phyloP scores from a whole-genome alignment of 148 eudicot species.

The Nepenthes gracilis region DNA sequence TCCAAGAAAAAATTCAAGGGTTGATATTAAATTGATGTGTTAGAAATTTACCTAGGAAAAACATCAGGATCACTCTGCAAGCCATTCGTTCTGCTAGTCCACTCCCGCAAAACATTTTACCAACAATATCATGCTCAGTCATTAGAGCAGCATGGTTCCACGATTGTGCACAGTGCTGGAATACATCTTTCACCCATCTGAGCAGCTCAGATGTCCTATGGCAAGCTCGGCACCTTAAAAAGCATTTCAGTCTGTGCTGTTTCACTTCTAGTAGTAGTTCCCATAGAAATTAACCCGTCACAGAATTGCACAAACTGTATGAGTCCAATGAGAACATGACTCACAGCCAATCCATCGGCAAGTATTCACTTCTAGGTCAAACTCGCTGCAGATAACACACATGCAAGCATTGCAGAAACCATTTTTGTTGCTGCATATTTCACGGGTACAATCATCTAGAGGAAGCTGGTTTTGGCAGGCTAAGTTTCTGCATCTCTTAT shows the following conservation, averaged over 20 bases:
- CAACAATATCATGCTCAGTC: slow-evolving; percentile 53
- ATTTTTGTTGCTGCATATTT: slow-evolving; percentile 43
- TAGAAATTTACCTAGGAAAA: slow-evolving; percentile 39
- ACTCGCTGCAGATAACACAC: slow-evolving; percentile 68
- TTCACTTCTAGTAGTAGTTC: slow-evolving; percentile 26
- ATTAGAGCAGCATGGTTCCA: slow-evolving; percentile 51
- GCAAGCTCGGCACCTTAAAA: slow-evolving; percentile 54
- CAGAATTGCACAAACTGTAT: slow-evolving; percentile 66
- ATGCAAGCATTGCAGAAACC: slow-evolving; percentile 72
- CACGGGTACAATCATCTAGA: slow-evolving; percentile 54
- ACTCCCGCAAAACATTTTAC: slow-evolving; percentile 52
- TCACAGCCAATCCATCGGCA: slow-evolving; percentile 79
- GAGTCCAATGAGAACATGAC: slow-evolving; percentile 60
- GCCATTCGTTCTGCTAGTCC: slow-evolving; percentile 43
- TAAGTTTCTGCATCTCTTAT: slow-evolving; percentile 59
- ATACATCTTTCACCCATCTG: slow-evolving; percentile 75
- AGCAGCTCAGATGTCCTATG: slow-evolving; percentile 48
- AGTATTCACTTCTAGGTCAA: slow-evolving; percentile 71
- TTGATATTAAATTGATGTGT: too few relatives aligned
- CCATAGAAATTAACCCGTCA: slow-evolving; percentile 50
- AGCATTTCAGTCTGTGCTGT: slow-evolving; percentile 42
- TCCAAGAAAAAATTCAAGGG: not conserved
- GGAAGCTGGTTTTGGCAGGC: slow-evolving; percentile 59
- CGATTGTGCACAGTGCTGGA: slow-evolving; percentile 45
- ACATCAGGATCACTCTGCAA: slow-evolving; percentile 29